These are phyloP conservation scores for Lactarius evosmus DNA, from an alignment of 768 basidiomycete genomes.

Conservation along the genomic window DNA sequence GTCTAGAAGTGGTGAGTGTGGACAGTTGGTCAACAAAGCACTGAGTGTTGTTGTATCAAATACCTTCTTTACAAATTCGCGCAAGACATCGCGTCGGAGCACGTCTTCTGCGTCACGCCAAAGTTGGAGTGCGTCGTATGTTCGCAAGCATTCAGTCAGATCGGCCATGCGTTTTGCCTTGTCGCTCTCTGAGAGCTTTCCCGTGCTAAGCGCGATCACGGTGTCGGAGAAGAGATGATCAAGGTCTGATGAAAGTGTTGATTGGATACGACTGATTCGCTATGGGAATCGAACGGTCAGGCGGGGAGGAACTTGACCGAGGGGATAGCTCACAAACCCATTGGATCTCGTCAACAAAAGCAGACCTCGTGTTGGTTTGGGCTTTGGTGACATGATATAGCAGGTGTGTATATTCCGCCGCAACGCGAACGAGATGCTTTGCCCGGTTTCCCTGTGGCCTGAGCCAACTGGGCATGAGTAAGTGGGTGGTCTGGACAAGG, in stretches of 20 bases:
- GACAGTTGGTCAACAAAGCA: conserved; percentile 4
- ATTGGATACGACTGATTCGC: conserved; percentile 82
- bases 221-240: conserved; percentile 74
- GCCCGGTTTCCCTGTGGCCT: conserved; percentile 64
- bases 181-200: conserved; percentile 58
- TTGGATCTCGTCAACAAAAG: conserved; percentile 78
- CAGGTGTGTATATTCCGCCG: conserved; percentile 88
- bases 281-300: conserved; percentile 32
- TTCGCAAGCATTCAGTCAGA: conserved; percentile 71
- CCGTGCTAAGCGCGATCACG: conserved; percentile 49
- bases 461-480: not conserved
- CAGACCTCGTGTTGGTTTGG: conserved; percentile 60
- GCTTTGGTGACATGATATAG: conserved; percentile 89
- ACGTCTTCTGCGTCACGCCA: conserved; percentile 91
- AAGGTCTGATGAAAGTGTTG: conserved; percentile 81
- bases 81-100: conserved; percentile 65
- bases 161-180: conserved; percentile 61
- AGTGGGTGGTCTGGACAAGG: conserved; percentile 18
- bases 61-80: conserved; percentile 76
- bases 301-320: conserved; percentile 16
- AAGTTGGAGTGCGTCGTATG: conserved; percentile 75
- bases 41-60: conserved; percentile 13
- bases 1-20: conserved; percentile 45
- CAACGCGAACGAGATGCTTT: conserved; percentile 80
- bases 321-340: conserved; percentile 54